Base-by-base conservation (phyloP, 2,329 filamentous ascomycete genomes). In the Fusarium sulawesiense region DNA sequence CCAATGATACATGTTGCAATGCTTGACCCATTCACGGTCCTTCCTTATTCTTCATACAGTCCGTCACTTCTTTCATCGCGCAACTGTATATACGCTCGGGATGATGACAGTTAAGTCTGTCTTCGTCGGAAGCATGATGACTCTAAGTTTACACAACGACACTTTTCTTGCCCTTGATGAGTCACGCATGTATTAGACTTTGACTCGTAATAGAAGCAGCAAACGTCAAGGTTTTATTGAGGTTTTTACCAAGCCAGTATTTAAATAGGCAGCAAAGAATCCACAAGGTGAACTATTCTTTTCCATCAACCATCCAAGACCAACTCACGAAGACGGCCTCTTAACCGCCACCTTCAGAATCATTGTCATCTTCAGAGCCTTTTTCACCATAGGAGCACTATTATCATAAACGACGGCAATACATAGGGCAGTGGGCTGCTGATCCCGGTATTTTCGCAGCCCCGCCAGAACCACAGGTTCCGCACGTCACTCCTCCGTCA, bases 1-100 rank as follows among this genome's bases (percentile, higher is more conserved):
- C n/a, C n/a, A n/a, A n/a, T n/a, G n/a, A n/a, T n/a, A n/a, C n/a
- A n/a, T n/a, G n/a, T n/a, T n/a, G n/a, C n/a, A n/a, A n/a, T n/a
- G n/a, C n/a, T n/a, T n/a, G n/a, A n/a, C n/a, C n/a, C n/a, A n/a
- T n/a, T 34, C 32, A 34, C 5, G 0, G 5, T 10, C 16, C 9
- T 18, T 4, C 0, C 5, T 11, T 3, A 18, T 0, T 6, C 32
- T n/a, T 18, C 32, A 18, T 11, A 3, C 5, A 18, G 16, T 3
- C 16, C 0, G 16, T 37, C 16, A 1, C 9, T 18, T 18, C 3
- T 18, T 18, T 0, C 32, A 37, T 37, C 5, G 5, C 16, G 8
- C 9, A 34, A 18, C 16, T 18, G 1, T 34, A 4, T 10, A 3
- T 18, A 34, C 32, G 32, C 32, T 6, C 9, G 5, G 16, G 9